A percentile compares a stretch with the other conserved stretches of the same genome.
phyloP scores from a whole-genome alignment of 2,329 filamentous ascomycete species.

The Gaeumannomyces sp. region DNA sequence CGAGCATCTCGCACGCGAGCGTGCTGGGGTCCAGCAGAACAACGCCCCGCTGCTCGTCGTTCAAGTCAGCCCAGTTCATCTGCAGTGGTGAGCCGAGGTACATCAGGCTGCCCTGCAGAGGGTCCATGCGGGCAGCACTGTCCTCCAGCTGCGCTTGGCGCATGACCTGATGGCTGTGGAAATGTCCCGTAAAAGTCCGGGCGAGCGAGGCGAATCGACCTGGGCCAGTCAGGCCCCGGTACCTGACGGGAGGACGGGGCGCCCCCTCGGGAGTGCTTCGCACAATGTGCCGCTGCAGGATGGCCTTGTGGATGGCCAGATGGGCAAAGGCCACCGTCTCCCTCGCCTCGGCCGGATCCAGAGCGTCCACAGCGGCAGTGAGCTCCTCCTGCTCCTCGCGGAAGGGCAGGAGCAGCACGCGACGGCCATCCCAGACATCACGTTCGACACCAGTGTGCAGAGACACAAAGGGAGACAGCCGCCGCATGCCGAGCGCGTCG shows the following conservation, averaged over 20 bases:
- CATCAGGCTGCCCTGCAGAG: constrained; percentile 22
- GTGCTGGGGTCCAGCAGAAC: constrained; percentile 25
- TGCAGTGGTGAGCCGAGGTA: constrained; percentile 27
- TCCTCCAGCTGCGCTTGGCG: constrained; percentile 15
- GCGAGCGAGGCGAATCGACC: constrained; percentile 22
- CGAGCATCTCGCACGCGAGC: constrained; percentile 21
- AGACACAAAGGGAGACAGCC: constrained; percentile 20
- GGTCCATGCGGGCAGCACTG: constrained; percentile 3
- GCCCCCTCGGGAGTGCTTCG: not conserved
- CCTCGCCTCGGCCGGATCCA: constrained; percentile 18
- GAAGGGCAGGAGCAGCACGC: constrained; percentile 26
- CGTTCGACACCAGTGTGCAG: constrained; percentile 19
- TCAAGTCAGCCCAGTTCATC: constrained; percentile 26
- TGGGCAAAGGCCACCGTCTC: constrained; percentile 26
- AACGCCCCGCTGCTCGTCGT: constrained; percentile 23
- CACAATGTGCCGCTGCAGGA: constrained; percentile 23
- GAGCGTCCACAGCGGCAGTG: constrained; percentile 17
- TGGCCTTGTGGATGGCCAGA: constrained; percentile 26
- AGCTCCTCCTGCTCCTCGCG: constrained; percentile 26
- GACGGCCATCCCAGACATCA: constrained; percentile 23
- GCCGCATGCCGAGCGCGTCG: constrained; percentile 22
- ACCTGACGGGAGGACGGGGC: constrained; percentile 15
- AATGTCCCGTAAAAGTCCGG: constrained; percentile 28
- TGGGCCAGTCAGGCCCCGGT: constrained; percentile 23
- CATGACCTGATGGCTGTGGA: constrained; percentile 27